phyloP scores from a whole-genome alignment of 495 filamentous ascomycete genomes.

The Neurospora intermedia region DNA sequence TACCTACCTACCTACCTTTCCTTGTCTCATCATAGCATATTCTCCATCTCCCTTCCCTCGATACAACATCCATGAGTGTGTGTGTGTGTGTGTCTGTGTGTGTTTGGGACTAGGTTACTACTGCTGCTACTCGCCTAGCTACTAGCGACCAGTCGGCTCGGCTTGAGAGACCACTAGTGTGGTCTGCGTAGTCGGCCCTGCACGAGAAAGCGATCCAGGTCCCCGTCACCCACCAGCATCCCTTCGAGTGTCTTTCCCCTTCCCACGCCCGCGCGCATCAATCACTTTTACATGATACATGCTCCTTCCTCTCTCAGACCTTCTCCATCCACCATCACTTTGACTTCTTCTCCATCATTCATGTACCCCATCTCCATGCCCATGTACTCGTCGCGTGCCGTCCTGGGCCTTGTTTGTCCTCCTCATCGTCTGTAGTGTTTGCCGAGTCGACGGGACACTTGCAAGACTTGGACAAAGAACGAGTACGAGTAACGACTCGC shows the following conservation, averaged over 20 bases:
- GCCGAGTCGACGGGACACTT: neutral
- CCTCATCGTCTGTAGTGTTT: neutral
- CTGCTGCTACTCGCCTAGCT: neutral
- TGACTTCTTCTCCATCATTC: conserved; percentile 4
- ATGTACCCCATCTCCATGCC: conserved; percentile 17
- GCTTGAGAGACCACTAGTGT: neutral
- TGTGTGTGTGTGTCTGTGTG: neutral
- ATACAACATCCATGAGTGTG: neutral
- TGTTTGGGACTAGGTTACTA: neutral
- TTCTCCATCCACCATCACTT: neutral
- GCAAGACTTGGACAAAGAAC: neutral
- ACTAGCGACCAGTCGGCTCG: neutral
- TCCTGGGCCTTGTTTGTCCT: conserved; percentile 10
- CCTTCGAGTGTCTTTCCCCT: neutral
- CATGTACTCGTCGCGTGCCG: conserved; percentile 18
- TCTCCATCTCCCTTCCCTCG: neutral
- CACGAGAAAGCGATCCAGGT: neutral
- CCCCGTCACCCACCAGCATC: neutral
- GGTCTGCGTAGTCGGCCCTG: neutral
- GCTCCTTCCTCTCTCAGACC: neutral
- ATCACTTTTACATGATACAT: conserved; percentile 6
- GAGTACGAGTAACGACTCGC: neutral
- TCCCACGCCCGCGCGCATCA: neutral
- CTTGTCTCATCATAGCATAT: neutral
- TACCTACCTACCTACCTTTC: conserved; percentile 3